Evolutionary conservation across 2,329 filamentous ascomycete genomes (phyloP).

Genomic region (Colletotrichum falcatum): DNA sequence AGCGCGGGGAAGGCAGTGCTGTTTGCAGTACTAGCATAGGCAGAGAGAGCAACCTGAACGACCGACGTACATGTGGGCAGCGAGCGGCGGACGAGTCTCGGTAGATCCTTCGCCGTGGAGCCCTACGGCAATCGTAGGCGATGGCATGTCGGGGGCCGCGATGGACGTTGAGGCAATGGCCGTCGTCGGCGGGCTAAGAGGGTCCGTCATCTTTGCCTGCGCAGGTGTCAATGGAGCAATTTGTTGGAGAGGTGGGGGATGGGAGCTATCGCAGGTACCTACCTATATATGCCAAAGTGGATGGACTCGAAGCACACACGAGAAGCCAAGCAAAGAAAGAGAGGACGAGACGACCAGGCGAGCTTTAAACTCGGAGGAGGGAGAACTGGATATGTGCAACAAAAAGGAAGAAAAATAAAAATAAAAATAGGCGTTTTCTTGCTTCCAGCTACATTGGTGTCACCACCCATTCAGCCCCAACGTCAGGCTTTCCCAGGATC

Average conservation of each 20-base stretch:
- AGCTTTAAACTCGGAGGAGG: conserved; percentile 16
- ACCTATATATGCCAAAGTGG: neutral
- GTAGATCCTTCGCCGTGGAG: conserved; percentile 33
- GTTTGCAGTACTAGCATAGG: conserved; percentile 24
- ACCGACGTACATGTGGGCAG: conserved; percentile 57
- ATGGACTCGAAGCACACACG: conserved; percentile 6
- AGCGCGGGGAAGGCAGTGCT: conserved; percentile 42
- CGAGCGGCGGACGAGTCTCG: conserved; percentile 49
- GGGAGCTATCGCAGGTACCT: conserved; percentile 12
- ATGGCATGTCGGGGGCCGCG: conserved; percentile 27
- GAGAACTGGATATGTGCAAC: neutral
- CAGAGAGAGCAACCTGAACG: conserved; percentile 13
- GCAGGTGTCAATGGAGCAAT: neutral
- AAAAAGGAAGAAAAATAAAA: conserved; percentile 7
- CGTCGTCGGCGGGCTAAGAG: conserved; percentile 31
- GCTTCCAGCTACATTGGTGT: conserved; percentile 23
- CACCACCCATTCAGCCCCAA: conserved; percentile 25
- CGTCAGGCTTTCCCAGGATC: conserved; percentile 11
- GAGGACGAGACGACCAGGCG: neutral
- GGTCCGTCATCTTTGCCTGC: conserved; percentile 23
- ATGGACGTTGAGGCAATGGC: conserved; percentile 35
- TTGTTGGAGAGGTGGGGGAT: conserved; percentile 17
- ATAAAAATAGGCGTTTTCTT: neutral
- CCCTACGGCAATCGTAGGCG: conserved; percentile 39
- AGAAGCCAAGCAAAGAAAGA: conserved; percentile 35